Evolutionary conservation across 129 eudicot genomes (phyloP), one percentile per base, ranked within the genome.

Genomic region (Flaveria ramosissima): DNA sequence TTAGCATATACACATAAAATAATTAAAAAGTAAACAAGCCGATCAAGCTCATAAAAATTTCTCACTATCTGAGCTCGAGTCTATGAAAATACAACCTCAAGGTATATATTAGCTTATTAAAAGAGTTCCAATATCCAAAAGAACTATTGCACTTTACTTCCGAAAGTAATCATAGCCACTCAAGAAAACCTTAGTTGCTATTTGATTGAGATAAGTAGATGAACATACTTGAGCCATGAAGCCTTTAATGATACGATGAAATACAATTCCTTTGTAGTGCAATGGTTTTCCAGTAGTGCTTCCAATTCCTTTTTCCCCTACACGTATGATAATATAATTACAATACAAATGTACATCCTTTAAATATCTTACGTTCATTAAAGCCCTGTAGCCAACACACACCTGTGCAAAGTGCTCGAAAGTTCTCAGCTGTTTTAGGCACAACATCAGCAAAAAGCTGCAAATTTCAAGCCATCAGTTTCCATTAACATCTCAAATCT

Each of bases 371-470:
- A 59, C 15, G 19, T 17, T 16, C 45, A 81, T 62, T 39, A 26
- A 26, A 45, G 12, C 57, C 43, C 74, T 26, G 17, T 17, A 63
- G 45, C 30, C 32, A 64, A 39, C 56, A 47, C 41, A 21, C 65
- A 93, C 97, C 97, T 56, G 98, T 90, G 85, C 98, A 93, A 71
- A 93, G 88, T 17, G 98, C 96, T 75, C 98, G 91, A 48, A 93
- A 89, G 73, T 93, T 90, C 82, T 93, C 98, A 43, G 96, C 96
- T 9, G 98, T 90, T 77, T 68, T 89, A 39, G 98, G 98, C 76
- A 93, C 98, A 71, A 81, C 83, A 90, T 93, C 92, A 15, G 95
- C 89, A 80, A 93, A 93, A 53, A 93, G 88, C 97, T 93, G 92
- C 92, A 88, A 36, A 32, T 56, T 43, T 27, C 17, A 78, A 1